These are phyloP conservation scores for Aureobasidium sp. DNA, from an alignment of 2,329 filamentous ascomycete genomes.

Conservation along the genomic window DNA sequence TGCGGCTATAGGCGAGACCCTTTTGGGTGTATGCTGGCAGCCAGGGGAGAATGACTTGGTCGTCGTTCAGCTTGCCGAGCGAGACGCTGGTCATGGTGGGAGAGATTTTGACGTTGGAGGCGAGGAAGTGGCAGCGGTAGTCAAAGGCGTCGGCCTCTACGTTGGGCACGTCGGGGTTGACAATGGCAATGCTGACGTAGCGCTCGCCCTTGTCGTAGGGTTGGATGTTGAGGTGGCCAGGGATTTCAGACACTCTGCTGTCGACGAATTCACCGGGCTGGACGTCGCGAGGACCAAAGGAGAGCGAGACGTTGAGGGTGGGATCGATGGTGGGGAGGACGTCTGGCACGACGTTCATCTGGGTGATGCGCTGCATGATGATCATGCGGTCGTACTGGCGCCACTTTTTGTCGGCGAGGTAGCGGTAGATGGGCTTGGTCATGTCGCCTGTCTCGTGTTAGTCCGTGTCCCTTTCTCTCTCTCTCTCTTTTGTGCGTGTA, in stretches of 20 bases:
- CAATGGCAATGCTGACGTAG: conserved; percentile 72
- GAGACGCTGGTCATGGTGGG: conserved; percentile 53
- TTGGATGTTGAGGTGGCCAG: conserved; percentile 72
- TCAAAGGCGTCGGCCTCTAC: conserved; percentile 64
- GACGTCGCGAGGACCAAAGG: conserved; percentile 59
- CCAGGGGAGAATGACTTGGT: conserved; percentile 70
- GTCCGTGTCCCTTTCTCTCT: too few relatives aligned
- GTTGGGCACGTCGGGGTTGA: conserved; percentile 86
- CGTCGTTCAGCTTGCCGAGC: conserved; percentile 51
- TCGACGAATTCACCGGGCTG: conserved; percentile 71
- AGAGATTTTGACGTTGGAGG: conserved; percentile 60
- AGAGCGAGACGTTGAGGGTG: conserved; percentile 68
- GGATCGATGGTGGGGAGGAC: conserved; percentile 73
- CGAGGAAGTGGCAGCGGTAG: conserved; percentile 80
- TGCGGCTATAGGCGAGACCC: conserved; percentile 82
- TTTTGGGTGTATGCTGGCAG: conserved; percentile 79
- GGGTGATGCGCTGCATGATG: conserved; percentile 73
- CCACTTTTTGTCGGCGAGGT: conserved; percentile 84
- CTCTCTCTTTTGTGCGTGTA: not conserved
- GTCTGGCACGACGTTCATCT: conserved; percentile 83
- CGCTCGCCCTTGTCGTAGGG: conserved; percentile 74
- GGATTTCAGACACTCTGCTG: conserved; percentile 60
- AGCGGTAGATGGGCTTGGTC: conserved; percentile 91
- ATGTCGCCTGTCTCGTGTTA: conserved; percentile 60
- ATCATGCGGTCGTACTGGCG: conserved; percentile 69